Conservation (phyloP, 257 asterid genomes). For the Ligustrum vulgare region DNA sequence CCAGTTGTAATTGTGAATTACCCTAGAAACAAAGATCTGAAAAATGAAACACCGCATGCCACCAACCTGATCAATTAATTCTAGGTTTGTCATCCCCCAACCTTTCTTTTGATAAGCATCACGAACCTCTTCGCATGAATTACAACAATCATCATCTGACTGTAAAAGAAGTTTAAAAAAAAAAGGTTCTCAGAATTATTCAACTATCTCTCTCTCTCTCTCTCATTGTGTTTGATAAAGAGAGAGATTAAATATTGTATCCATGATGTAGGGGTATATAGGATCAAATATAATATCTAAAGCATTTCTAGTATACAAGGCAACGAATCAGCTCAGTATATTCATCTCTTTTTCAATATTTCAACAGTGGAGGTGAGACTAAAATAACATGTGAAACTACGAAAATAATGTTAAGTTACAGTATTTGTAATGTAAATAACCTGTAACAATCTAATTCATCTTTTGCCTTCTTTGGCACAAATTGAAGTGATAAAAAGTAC, state of each 20-base stretch:
- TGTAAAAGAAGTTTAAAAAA: constrained; percentile 38
- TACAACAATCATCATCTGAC: constrained; percentile 91
- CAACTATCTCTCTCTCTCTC: neutral
- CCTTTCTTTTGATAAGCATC: constrained; percentile 94
- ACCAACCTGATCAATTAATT: constrained; percentile 87
- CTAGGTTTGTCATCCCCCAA: constrained; percentile 85
- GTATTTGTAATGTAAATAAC: neutral
- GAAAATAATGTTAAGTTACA: neutral
- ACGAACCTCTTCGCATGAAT: constrained; percentile 98
- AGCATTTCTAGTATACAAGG: neutral
- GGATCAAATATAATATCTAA: constrained; percentile 9
- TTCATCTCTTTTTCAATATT: constrained; percentile 1
- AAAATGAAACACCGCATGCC: constrained; percentile 2
- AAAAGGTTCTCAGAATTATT: neutral
- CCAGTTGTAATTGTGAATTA: neutral
- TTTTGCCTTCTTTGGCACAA: neutral
- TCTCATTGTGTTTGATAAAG: neutral
- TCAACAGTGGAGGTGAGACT: neutral
- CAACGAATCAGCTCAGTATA: neutral
- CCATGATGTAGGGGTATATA: neutral
- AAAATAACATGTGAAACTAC: neutral
- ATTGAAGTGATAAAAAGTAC: neutral
- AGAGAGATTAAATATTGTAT: neutral
- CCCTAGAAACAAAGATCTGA: neutral
- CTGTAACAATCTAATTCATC: neutral